These are phyloP conservation scores for Pterocarpus macrocarpus DNA, from an alignment of 306 rosid genomes.

Conservation along the genomic window DNA sequence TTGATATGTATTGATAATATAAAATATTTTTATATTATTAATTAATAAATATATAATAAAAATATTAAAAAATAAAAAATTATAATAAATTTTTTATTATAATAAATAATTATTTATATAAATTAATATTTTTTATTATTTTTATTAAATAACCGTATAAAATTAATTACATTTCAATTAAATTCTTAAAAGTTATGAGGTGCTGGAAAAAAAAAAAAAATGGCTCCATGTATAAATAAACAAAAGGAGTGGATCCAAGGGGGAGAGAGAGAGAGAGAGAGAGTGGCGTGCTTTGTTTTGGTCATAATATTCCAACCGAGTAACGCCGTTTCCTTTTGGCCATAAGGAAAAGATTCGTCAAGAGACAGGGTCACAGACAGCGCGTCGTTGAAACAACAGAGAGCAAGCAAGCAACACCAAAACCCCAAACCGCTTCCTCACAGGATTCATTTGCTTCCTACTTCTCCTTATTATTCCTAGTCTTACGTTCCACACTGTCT, in stretches of 20 bases:
- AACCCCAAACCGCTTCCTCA: not conserved
- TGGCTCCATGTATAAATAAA: conserved; percentile 5
- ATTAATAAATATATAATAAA: too few species aligned
- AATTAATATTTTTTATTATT: too few species aligned
- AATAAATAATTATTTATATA: too few species aligned
- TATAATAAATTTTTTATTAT: too few species aligned
- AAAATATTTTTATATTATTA: too few species aligned
- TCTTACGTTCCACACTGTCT: not conserved
- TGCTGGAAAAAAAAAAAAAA: too few species aligned
- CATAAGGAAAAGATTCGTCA: not conserved
- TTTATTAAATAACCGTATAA: too few species aligned
- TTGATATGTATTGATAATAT: too few species aligned
- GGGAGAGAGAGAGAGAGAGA: not conserved
- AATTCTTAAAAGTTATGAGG: too few species aligned
- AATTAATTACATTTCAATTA: too few species aligned
- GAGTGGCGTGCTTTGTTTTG: not conserved
- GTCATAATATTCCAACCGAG: not conserved
- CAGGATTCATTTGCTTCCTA: too few species aligned
- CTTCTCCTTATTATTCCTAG: not conserved
- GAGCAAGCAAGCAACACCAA: not conserved
- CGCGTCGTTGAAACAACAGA: not conserved
- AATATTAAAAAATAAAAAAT: too few species aligned
- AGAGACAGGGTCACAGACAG: not conserved
- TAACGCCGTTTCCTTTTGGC: conserved; percentile 5
- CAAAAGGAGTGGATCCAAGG: not conserved